Evolutionary conservation across 345 rosid genomes (phyloP), one percentile per base, ranked within the genome.

Genomic region (Boechera stricta): DNA sequence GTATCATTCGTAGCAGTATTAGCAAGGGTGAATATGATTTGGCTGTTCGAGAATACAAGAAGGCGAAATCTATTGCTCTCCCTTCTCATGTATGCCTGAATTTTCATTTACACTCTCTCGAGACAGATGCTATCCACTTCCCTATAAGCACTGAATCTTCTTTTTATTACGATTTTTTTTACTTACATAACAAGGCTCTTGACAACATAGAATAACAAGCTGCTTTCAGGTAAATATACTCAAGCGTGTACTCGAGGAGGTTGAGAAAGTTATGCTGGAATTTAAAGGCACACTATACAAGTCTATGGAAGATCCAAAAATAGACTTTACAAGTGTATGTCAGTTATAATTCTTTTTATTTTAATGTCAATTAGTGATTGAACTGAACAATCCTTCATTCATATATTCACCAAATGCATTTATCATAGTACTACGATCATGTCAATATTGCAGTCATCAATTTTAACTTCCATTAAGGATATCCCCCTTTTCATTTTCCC

Each of bases 161-260:
- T 55, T 71, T 16, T 10, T 13, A 5, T 31, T 57, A 48, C 4
- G 42, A 24, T 16, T 51, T 29, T 31, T 10, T 56, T 56, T 24
- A 54, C 38, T 64, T 71, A 53, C 68, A 49, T 56, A 21, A 64
- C 68, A 39, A 78, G 63, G 73, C 33, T 21, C 41, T 51, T 72
- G 48, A 78, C 38, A 38, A 47, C 62, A 32, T 77, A 32, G 7
- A 72, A 38, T 18, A 71, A 64, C 68, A 58, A 21, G 12, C 33
- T 72, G 26, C 77, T 87, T 85, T 82, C 92, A 95, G 99, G 97
- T 92, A 59, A 94, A 86, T 81, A 86, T 95, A 83, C 87, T 95
- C 64, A 92, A 95, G 85, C 94, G 96, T 57, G 99, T 95, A 45
- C 96, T 91, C 68, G 99, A 92, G 87, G 99, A 95, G 90, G 98